These are phyloP conservation scores for Zopfochytrium polystomum DNA, from an alignment of 371 early-diverging fungal genomes.

Conservation along the genomic window DNA sequence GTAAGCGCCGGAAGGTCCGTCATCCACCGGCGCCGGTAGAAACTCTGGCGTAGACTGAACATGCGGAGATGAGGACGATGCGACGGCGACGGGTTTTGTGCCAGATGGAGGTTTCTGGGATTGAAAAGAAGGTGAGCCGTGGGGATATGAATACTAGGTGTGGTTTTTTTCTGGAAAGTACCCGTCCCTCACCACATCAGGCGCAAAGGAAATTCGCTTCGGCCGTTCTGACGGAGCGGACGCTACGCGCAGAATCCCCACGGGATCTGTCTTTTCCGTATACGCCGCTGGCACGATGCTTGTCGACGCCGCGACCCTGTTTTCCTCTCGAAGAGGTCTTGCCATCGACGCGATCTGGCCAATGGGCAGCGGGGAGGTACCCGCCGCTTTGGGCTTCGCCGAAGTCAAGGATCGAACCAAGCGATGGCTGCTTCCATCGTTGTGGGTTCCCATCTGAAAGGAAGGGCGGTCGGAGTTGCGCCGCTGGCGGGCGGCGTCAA, in stretches of 20 bases:
- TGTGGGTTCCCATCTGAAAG: no score
- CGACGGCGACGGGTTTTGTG: neutral
- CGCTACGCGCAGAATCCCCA: conserved; percentile 13
- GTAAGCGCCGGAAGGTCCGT: neutral
- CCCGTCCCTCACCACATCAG: conserved; percentile 19
- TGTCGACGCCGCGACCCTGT: neutral
- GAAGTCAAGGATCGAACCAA: neutral
- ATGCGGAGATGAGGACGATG: neutral
- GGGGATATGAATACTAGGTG: neutral
- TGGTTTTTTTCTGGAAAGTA: neutral
- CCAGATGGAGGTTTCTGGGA: neutral
- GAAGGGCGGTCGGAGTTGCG: neutral
- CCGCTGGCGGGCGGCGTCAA: neutral
- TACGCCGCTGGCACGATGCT: neutral
- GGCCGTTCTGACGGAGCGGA: conserved; percentile 22
- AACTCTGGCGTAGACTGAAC: conserved; percentile 2
- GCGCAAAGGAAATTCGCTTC: conserved; percentile 25
- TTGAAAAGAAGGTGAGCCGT: neutral
- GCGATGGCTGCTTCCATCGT: neutral
- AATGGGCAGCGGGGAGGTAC: neutral
- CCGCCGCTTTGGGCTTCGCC: neutral
- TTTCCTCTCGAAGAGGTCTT: neutral
- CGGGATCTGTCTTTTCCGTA: neutral
- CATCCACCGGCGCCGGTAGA: neutral
- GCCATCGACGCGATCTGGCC: neutral